Base-by-base conservation (phyloP, 345 rosid species). In the Ceriops decandra region DNA sequence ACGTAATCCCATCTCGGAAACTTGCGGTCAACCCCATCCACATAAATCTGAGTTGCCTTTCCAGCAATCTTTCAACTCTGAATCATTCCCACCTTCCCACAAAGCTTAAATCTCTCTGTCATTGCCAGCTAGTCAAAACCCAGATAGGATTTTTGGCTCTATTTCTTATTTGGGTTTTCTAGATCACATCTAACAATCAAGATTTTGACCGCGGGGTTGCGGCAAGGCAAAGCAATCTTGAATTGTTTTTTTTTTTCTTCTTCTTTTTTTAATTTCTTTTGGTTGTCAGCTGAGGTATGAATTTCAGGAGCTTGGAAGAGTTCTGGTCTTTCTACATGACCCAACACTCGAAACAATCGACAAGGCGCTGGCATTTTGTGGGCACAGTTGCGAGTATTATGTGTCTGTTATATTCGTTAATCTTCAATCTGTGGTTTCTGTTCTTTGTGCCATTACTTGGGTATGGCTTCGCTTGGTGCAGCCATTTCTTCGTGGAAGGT, bases 401-500 rank as follows among this genome's bases (percentile, higher is more conserved):
- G 3, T 77, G 78, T 21, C 57, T 91, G 74, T 8, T 85, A 4
- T 80, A 80, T 70, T 83, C 97, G 24, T 9, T 90, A 65, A 16
- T 83, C 71, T 85, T 88, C 72, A 88, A 77, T 74, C 49, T 81
- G 81, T 86, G 95, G 89, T 63, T 82, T 67, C 6, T 95, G 69
- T 32, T 85, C 5, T 69, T 84, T 36, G 96, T 86, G 77, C 99
- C 97, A 16, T 19, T 90, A 5, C 49, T 77, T 63, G 96, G 97
- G 9, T 90, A 95, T 70, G 99, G 95, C 9, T 76, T 76, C 65
- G 99, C 93, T 11, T 91, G 99, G 97, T 91, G 87, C 77, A 88
- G 97, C 82, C 97, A 95, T 79, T 91, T 95, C 85, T 91, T 89
- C 79, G 93, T 95, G 66, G 97, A 95, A 82, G 76, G 93, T 69